Evolutionary conservation across 2,329 filamentous ascomycete species (phyloP).

Genomic region (Xylaria multiplex): DNA sequence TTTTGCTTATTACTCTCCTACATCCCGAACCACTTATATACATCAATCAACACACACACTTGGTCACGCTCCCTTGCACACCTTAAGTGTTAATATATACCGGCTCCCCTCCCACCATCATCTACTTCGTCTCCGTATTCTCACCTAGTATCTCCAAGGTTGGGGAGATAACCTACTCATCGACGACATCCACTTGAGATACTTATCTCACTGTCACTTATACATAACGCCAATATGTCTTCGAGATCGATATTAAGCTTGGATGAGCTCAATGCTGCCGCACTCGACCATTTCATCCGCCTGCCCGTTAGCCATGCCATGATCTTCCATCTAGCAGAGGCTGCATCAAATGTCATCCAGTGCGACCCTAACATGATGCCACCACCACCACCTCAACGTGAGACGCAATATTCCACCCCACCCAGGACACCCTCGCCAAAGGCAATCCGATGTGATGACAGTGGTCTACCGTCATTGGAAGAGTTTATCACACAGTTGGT

Average conservation of each 20-base stretch:
- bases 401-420: slow-evolving; percentile 58
- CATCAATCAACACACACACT: slow-evolving; percentile 35
- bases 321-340: slow-evolving; percentile 79
- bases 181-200: slow-evolving; percentile 15
- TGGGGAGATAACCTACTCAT: slow-evolving; percentile 16
- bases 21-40: slow-evolving; percentile 28
- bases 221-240: slow-evolving; percentile 55
- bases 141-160: slow-evolving; percentile 22
- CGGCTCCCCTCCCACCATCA: slow-evolving; percentile 39
- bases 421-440: slow-evolving; percentile 60
- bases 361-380: slow-evolving; percentile 74
- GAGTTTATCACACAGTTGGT: slow-evolving; percentile 93
- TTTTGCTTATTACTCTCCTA: slow-evolving; percentile 31
- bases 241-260: slow-evolving; percentile 58
- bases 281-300: slow-evolving; percentile 83
- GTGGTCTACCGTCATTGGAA: slow-evolving; percentile 79
- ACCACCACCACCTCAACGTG: slow-evolving; percentile 53
- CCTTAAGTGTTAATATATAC: slow-evolving; percentile 45
- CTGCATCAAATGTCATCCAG: slow-evolving; percentile 80
- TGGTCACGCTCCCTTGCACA: slow-evolving; percentile 26
- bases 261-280: slow-evolving; percentile 74
- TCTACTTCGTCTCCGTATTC: slow-evolving; percentile 42
- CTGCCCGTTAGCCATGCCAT: slow-evolving; percentile 78
- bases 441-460: slow-evolving; percentile 58
- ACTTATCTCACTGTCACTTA: slow-evolving; percentile 39